Base-by-base conservation (phyloP, 805 yeast genomes). In the Candida lessepsii region DNA sequence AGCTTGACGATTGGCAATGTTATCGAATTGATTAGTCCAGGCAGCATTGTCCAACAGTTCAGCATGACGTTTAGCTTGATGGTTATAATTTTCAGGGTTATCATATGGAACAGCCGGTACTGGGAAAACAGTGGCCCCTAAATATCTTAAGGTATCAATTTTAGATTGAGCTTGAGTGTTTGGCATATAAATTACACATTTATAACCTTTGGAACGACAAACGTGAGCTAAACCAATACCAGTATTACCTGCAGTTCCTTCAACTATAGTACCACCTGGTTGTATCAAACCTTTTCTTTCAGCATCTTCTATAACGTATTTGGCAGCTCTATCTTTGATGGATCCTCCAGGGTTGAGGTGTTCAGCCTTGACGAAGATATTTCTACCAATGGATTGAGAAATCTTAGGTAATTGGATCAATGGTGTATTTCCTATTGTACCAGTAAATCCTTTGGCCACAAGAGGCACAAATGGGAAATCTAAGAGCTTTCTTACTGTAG, bases 171-270 rank as follows among this genome's bases (percentile, higher is more conserved):
- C 78, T 61, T 87, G 96, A 2, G 95, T 86, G 61, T 88, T 79
- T 43, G 96, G 96, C 89, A 88, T 87, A 69, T 86, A 88, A 43
- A 88, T 84, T 36, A 88, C 80, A 59, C 93, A 80, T 41, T 83
- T 77, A 70, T 88, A 88, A 21, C 96, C 96, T 51, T 82, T 78
- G 35, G 90, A 76, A 25, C 95, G 71, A 57, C 95, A 86, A 32
- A 82, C 78, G 53, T 75, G 80, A 5, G 96, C 96, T 41, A 88
- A 67, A 1, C 96, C 96, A 50, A 88, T 88, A 13, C 96, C 96
- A n/a, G 96, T 88, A 65, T 88, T 88, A 23, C 96, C 96, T 3
- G 96, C 96, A 9, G 96, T 87, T 6, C 96, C 96, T 62, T 88
- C 96, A 13, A 88, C 90, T 21, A 88, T 78, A 2, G 96, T 88